These are phyloP conservation scores for Colletotrichum chlorophyti DNA, from an alignment of 2,329 filamentous ascomycete species.

Conservation along the genomic window DNA sequence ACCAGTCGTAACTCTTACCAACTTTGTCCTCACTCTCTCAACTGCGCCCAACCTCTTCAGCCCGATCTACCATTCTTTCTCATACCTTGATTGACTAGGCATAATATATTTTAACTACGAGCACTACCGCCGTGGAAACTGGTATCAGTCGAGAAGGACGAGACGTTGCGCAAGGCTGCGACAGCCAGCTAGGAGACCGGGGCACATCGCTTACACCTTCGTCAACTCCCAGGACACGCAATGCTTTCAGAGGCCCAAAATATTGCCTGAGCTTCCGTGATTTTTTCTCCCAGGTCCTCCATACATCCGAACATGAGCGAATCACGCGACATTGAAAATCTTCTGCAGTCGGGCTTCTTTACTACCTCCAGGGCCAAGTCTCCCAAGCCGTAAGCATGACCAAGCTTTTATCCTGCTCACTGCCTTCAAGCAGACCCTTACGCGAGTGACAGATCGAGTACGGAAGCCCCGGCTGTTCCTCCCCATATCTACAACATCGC, in stretches of 20 bases:
- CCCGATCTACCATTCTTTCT: no score
- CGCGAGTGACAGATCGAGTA: slow-evolving; percentile 8
- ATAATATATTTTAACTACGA: no score
- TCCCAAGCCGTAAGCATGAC: slow-evolving; percentile 40
- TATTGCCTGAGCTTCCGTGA: slow-evolving; percentile 6
- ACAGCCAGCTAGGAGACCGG: slow-evolving; percentile 6
- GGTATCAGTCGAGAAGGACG: background rate
- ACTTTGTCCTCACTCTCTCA: slow-evolving; percentile 17
- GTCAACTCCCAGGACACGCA: slow-evolving; percentile 7
- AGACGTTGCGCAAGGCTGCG: slow-evolving; percentile 14
- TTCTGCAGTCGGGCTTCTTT: slow-evolving; percentile 58
- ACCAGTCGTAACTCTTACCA: slow-evolving; percentile 1
- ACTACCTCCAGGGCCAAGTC: slow-evolving; percentile 52
- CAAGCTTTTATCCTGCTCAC: background rate
- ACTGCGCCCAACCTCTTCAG: background rate
- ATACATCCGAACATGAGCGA: slow-evolving; percentile 46
- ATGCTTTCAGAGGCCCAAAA: slow-evolving; percentile 19
- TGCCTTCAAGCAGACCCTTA: background rate
- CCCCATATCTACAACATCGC: slow-evolving; percentile 15
- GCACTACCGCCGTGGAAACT: no score
- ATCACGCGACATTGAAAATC: slow-evolving; percentile 50
- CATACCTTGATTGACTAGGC: background rate
- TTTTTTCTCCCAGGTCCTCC: background rate
- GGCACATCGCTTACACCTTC: background rate
- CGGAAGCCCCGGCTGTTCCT: slow-evolving; percentile 22